Evolutionary conservation across 2,329 filamentous ascomycete species (phyloP).

Genomic region (Colletotrichum sp.): DNA sequence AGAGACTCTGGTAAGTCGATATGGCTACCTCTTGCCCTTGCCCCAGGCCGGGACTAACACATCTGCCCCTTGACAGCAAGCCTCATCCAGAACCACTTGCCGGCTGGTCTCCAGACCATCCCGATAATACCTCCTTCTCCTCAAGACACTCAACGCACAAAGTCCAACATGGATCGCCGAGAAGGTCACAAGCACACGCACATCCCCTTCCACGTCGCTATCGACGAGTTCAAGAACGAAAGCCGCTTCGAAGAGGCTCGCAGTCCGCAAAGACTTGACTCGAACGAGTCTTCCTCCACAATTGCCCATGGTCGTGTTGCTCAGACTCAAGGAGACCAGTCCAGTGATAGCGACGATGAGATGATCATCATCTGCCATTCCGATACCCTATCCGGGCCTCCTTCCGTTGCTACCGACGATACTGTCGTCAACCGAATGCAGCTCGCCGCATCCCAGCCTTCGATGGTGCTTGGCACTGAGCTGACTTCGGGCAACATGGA

Average conservation of each 20-base stretch:
- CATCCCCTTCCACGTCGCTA: not conserved
- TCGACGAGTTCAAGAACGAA: not conserved
- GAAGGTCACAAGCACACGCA: not conserved
- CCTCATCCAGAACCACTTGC: not conserved
- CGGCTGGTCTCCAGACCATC: not conserved
- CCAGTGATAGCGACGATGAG: not conserved
- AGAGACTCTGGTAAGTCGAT: not conserved
- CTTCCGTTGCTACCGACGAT: not conserved
- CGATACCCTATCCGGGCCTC: not conserved
- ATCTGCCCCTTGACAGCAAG: not conserved
- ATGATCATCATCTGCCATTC: not conserved
- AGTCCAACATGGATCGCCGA: not conserved
- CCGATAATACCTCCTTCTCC: not conserved
- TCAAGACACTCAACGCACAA: not conserved
- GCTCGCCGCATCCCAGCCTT: too few relatives aligned
- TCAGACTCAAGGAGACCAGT: not conserved
- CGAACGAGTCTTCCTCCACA: not conserved
- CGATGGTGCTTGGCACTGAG: not conserved
- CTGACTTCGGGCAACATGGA: slow-evolving; percentile 8
- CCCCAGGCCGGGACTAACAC: not conserved
- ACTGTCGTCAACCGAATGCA: not conserved
- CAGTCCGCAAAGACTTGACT: slow-evolving; percentile 6
- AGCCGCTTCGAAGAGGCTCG: not conserved
- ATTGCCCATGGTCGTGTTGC: not conserved
- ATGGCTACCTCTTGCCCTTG: not conserved